A percentile compares a stretch with the other conserved stretches of the same genome.
Evolutionary conservation across 805 yeast genomes (phyloP).

Genomic region (Kockiozyma suomiensis): DNA sequence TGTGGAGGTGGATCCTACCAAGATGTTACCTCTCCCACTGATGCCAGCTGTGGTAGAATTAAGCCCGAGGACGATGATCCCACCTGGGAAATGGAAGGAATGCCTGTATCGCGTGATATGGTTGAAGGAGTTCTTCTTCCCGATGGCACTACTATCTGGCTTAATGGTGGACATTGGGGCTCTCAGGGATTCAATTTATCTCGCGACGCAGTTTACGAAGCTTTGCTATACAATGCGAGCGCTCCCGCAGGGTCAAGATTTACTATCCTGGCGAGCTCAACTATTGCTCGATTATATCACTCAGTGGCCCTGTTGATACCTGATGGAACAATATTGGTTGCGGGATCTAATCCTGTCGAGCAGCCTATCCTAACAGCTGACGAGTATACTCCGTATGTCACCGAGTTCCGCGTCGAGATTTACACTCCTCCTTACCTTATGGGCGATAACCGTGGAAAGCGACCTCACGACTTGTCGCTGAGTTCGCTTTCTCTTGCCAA

Average conservation of each 20-base stretch:
- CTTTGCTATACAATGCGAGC: slow-evolving; percentile 19
- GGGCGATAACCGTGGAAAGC: slow-evolving; percentile 23
- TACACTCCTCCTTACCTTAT: slow-evolving; percentile 30
- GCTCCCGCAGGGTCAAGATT: slow-evolving; percentile 13
- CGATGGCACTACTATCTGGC: slow-evolving; percentile 25
- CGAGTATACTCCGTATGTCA: slow-evolving; percentile 30
- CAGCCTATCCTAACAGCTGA: slow-evolving; percentile 24
- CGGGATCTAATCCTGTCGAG: slow-evolving; percentile 32
- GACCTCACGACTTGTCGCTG: slow-evolving; percentile 18
- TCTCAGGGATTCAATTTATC: slow-evolving; percentile 31
- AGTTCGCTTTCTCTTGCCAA: slow-evolving; percentile 3
- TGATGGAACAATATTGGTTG: slow-evolving; percentile 28
- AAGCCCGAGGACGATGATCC: slow-evolving; percentile 27
- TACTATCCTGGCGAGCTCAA: slow-evolving; percentile 23
- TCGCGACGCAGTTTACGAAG: slow-evolving; percentile 24
- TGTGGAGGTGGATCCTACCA: slow-evolving; percentile 33
- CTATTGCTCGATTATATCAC: slow-evolving; percentile 31
- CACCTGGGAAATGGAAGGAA: slow-evolving; percentile 27
- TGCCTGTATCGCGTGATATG: slow-evolving; percentile 29
- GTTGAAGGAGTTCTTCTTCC: slow-evolving; percentile 28
- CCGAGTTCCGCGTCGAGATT: slow-evolving; percentile 30
- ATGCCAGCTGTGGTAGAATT: slow-evolving; percentile 30
- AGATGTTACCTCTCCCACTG: slow-evolving; percentile 31
- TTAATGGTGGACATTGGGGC: slow-evolving; percentile 28
- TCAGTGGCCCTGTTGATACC: slow-evolving; percentile 25